Conservation (phyloP, 2,329 filamentous ascomycete genomes). For the Paracamarosporium sp. region DNA sequence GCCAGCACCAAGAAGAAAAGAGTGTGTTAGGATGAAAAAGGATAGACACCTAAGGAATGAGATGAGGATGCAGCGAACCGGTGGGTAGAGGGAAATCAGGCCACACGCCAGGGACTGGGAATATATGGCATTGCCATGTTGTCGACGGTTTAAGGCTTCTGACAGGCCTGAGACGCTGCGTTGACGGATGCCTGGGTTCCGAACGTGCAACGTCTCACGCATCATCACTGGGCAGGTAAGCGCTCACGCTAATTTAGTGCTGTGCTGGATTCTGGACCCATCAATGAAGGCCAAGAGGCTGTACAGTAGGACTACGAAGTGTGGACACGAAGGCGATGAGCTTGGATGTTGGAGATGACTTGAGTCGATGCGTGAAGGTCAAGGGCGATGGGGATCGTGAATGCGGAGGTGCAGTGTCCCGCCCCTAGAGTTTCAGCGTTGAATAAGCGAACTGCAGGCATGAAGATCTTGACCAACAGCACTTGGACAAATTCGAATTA, state of each 20-base stretch:
- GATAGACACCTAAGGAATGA: constrained; percentile 25
- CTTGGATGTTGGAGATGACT: neutral
- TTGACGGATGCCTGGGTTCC: constrained; percentile 30
- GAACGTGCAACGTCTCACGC: constrained; percentile 19
- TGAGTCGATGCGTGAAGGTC: neutral
- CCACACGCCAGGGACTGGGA: constrained; percentile 33
- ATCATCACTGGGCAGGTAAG: constrained; percentile 13
- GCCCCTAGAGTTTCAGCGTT: constrained; percentile 1
- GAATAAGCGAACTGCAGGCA: neutral
- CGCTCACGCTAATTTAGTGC: constrained; percentile 11
- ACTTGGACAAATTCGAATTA: neutral
- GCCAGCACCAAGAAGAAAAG: constrained; percentile 37
- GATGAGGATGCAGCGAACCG: constrained; percentile 6
- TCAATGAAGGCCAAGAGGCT: neutral
- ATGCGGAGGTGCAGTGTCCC: neutral
- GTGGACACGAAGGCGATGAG: no score
- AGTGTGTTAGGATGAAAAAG: constrained; percentile 19
- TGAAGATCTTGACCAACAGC: neutral
- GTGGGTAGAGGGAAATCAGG: constrained; percentile 33
- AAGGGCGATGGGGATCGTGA: neutral
- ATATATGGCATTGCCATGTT: constrained; percentile 34
- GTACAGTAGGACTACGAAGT: no score
- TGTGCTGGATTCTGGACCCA: neutral
- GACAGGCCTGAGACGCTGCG: constrained; percentile 37
- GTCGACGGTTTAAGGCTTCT: constrained; percentile 26